phyloP scores from a whole-genome alignment of 306 rosid genomes.

The Leucaena leucocephala region DNA sequence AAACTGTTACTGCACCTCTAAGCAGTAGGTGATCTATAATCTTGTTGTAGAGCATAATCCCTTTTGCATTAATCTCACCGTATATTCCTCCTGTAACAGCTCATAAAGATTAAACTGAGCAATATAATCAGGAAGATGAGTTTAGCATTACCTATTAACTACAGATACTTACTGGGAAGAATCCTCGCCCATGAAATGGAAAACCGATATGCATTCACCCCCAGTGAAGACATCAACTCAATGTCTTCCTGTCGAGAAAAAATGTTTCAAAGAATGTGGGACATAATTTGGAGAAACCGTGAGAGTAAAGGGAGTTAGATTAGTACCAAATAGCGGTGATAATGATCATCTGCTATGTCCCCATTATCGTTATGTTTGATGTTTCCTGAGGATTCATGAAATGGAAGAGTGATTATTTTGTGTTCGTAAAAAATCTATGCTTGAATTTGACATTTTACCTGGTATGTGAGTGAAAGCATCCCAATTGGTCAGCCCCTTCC shows the following conservation, averaged over 20 bases:
- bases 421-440: neutral
- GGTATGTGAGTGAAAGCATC: slow-evolving; percentile 56
- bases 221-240: slow-evolving; percentile 53
- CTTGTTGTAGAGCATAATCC: slow-evolving; percentile 61
- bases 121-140: slow-evolving; percentile 13
- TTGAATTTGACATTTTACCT: slow-evolving; percentile 39
- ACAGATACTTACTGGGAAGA: slow-evolving; percentile 57
- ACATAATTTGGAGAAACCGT: neutral
- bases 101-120: slow-evolving; percentile 22
- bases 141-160: neutral
- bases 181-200: slow-evolving; percentile 79
- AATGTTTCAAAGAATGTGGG: neutral
- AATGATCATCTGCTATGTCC: slow-evolving; percentile 70
- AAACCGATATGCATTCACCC: slow-evolving; percentile 64
- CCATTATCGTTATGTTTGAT: slow-evolving; percentile 52
- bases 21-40: slow-evolving; percentile 54
- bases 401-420: neutral
- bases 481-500: slow-evolving; percentile 63
- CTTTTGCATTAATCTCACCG: slow-evolving; percentile 57
- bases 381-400: slow-evolving; percentile 47
- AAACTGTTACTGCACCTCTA: slow-evolving; percentile 46
- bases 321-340: slow-evolving; percentile 62
- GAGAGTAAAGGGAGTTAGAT: slow-evolving; percentile 3
- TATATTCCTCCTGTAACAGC: slow-evolving; percentile 54
- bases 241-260: slow-evolving; percentile 55